A percentile compares a stretch with the other conserved stretches of the same genome.
Evolutionary conservation across 148 eudicot genomes (phyloP).

Genomic region (Fagopyrum tataricum): DNA sequence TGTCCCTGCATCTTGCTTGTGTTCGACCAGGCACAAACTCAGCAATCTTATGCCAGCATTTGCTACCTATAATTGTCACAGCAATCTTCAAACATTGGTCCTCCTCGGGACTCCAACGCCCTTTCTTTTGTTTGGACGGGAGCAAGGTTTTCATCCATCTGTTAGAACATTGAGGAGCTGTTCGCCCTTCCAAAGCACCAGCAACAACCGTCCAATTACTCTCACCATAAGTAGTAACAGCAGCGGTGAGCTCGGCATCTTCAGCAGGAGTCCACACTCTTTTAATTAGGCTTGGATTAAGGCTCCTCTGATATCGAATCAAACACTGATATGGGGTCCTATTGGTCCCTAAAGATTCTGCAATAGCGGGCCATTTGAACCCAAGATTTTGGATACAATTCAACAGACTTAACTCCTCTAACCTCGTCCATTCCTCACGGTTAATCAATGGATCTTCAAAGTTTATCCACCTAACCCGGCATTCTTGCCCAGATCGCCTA

Average conservation of each 20-base stretch:
- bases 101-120: constrained; percentile 64
- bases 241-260: constrained; percentile 61
- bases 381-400: constrained; percentile 55
- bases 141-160: constrained; percentile 84
- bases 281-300: constrained; percentile 68
- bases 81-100: constrained; percentile 79
- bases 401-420: constrained; percentile 70
- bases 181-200: constrained; percentile 69
- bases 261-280: constrained; percentile 83
- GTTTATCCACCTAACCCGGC: constrained; percentile 85
- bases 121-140: constrained; percentile 69
- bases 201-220: constrained; percentile 87
- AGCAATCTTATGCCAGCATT: constrained; percentile 72
- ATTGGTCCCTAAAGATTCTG: constrained; percentile 48
- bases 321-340: constrained; percentile 90
- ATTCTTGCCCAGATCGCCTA: constrained; percentile 71
- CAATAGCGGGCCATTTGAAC: constrained; percentile 58
- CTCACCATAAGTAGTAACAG: constrained; percentile 76
- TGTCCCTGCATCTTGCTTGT: constrained; percentile 87
- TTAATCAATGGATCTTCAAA: constrained; percentile 66
- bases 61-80: constrained; percentile 63
- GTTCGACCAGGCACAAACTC: constrained; percentile 80
- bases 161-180: constrained; percentile 91
- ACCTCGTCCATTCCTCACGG: constrained; percentile 36
- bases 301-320: constrained; percentile 81